phyloP scores from a whole-genome alignment of 2,329 filamentous ascomycete genomes.

The Chaetothyriales sp. region DNA sequence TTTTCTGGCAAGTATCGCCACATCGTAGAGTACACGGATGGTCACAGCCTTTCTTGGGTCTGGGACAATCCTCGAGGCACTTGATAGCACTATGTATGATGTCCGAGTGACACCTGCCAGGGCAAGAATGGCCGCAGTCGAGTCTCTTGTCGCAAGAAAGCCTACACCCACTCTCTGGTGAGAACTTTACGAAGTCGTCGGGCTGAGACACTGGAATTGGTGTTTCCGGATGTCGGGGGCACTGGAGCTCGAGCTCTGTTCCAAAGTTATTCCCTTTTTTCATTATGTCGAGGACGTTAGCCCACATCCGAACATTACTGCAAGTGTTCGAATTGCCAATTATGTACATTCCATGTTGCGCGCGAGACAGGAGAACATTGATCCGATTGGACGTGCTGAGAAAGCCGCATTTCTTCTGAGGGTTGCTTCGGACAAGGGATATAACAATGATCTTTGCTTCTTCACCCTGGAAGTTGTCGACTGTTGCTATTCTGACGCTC shows the following conservation, averaged over 20 bases:
- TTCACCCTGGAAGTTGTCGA: conserved; percentile 69
- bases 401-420: conserved; percentile 46
- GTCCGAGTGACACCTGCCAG: conserved; percentile 33
- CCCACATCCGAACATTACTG: conserved; percentile 49
- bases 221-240: conserved; percentile 45
- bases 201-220: conserved; percentile 38
- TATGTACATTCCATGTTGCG: conserved; percentile 56
- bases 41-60: conserved; percentile 25
- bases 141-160: conserved; percentile 35
- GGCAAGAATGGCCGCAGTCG: conserved; percentile 34
- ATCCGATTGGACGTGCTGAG: conserved; percentile 53
- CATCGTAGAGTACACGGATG: too few relatives aligned
- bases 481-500: conserved; percentile 45
- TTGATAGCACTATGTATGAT: conserved; percentile 28
- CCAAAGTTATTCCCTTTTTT: conserved; percentile 36
- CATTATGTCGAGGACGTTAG: conserved; percentile 42
- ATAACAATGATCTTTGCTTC: conserved; percentile 59
- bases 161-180: conserved; percentile 50
- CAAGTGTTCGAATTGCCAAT: conserved; percentile 54
- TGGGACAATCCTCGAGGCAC: conserved; percentile 30
- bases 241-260: conserved; percentile 39
- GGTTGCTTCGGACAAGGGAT: conserved; percentile 58
- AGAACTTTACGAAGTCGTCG: conserved; percentile 43
- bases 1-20: too few relatives aligned
- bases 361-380: conserved; percentile 49